These are phyloP conservation scores for Candida sp. DNA, from an alignment of 1,139 yeast species.

Conservation along the genomic window DNA sequence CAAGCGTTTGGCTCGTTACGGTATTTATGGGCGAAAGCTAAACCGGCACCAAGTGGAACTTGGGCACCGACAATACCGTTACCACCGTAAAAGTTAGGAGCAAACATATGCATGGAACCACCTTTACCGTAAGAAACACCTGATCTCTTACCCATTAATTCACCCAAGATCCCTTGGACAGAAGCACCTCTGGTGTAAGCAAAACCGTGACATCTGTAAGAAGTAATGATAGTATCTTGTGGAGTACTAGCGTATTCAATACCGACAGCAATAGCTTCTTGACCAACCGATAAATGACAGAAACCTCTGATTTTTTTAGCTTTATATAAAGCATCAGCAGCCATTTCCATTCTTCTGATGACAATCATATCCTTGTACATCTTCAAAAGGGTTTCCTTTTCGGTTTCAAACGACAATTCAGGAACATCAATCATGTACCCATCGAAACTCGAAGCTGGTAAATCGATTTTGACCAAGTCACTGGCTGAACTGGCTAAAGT, in stretches of 20 bases:
- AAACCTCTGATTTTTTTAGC: conserved; percentile 98
- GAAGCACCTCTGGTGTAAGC: conserved; percentile 95
- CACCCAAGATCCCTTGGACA: conserved; percentile 88
- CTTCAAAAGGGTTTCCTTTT: conserved; percentile 74
- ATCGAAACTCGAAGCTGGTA: conserved; percentile 82
- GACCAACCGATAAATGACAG: conserved; percentile 99
- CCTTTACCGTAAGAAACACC: conserved; percentile 98
- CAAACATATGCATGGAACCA: conserved; percentile 99
- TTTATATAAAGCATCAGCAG: conserved; percentile 95
- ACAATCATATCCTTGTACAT: conserved; percentile 97
- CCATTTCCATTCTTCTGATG: conserved; percentile 98
- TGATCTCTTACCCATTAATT: conserved; percentile 92
- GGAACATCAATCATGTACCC: conserved; percentile 82
- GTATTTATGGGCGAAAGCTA: conserved; percentile 97
- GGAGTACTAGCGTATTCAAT: conserved; percentile 89
- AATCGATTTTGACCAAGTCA: conserved; percentile 48
- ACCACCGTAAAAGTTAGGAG: conserved; percentile 96
- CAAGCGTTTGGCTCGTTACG: conserved; percentile 77
- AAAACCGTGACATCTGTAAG: conserved; percentile 99
- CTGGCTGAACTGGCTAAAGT: conserved; percentile 31
- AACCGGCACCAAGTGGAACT: conserved; percentile 97
- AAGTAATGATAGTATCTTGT: conserved; percentile 87
- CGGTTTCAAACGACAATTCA: conserved; percentile 66
- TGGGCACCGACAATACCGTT: conserved; percentile 99
- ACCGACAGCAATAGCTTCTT: conserved; percentile 98